Base-by-base conservation (phyloP, 2,329 filamentous ascomycete species). In the Hypoxylon sp. region DNA sequence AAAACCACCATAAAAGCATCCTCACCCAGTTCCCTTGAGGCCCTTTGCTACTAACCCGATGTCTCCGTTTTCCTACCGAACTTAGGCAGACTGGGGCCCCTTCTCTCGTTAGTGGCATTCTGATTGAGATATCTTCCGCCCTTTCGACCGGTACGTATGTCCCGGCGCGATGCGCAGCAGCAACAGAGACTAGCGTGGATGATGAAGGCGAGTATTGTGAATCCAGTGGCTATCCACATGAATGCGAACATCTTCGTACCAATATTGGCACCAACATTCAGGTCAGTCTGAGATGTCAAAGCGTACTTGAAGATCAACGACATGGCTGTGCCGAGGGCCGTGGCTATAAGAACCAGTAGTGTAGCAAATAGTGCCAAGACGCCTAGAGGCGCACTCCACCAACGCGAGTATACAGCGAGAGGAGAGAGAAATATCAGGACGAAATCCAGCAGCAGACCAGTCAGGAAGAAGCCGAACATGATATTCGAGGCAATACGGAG, bases 391-490 rank as follows among this genome's bases (percentile, higher is more conserved):
- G 94, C 80, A 53, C 90, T 89, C 80, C 88, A 85, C 80, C 80
- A 82, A 61, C 85, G 82, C n/a, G 84, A 82, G 73, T 80, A 79
- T 54, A 87, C 74, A 62, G 82, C 85, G 78, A 90, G 71, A 80
- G 83, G 73, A 76, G 91, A 78, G 78, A 90, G 71, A 75, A 94
- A 86, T 65, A 96, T 87, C 71, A 94, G 87, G 71, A 94, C 75
- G 74, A 92, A 90, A 76, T 88, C 88, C 74, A 97, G 82, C 72
- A 90, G 83, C 45, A 88, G 84, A 52, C 88, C 90, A 6, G 89
- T 84, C 51, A 97, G 81, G 84, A 96, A 97, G 79, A 95, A 90
- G 67, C 87, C 91, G 75, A 96, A 97, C 94, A 97, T 97, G 85
- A 91, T 87, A 74, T 92, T 87, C 7, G 91, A 95, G 48, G 90